These are phyloP conservation scores for Cornus suecica DNA, from an alignment of 148 eudicot genomes.

Conservation along the genomic window DNA sequence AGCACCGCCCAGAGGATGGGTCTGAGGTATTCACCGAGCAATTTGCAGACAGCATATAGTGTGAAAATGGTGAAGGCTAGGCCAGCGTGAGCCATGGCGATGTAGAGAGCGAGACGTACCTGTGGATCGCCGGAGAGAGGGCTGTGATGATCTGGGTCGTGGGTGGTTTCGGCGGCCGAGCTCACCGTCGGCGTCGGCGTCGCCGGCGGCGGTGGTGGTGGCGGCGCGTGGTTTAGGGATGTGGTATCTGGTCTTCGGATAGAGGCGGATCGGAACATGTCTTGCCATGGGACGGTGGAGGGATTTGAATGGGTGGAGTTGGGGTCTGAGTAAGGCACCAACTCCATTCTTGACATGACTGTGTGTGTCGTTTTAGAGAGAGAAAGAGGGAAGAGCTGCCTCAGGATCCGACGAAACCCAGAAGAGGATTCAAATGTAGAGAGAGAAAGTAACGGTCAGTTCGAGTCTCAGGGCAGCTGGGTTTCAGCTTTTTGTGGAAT, in stretches of 20 bases:
- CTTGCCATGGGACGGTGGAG: slow-evolving; percentile 50
- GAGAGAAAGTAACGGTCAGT: neutral
- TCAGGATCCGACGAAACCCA: neutral
- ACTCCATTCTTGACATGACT: slow-evolving; percentile 36
- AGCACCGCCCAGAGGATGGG: slow-evolving; percentile 89
- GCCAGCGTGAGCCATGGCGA: slow-evolving; percentile 90
- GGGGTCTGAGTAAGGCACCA: slow-evolving; percentile 64
- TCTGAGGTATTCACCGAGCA: slow-evolving; percentile 71
- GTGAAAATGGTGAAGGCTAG: slow-evolving; percentile 62
- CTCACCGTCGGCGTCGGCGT: too few species aligned
- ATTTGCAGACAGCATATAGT: slow-evolving; percentile 55
- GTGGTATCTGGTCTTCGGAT: neutral
- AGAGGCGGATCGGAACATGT: slow-evolving; percentile 37
- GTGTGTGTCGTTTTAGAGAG: neutral
- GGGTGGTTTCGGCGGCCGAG: slow-evolving; percentile 21
- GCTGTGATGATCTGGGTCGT: neutral
- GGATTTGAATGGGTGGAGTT: slow-evolving; percentile 27
- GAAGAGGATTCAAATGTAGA: neutral
- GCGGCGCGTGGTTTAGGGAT: slow-evolving; percentile 23
- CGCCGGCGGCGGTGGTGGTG: slow-evolving; percentile 13
- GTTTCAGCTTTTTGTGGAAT: neutral
- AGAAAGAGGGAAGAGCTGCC: neutral
- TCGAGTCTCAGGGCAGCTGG: neutral
- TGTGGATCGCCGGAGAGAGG: slow-evolving; percentile 57
- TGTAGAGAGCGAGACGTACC: slow-evolving; percentile 73